Evolutionary conservation across 1,284 basidiomycete genomes (phyloP).

Genomic region (Rhodotorula sp.): DNA sequence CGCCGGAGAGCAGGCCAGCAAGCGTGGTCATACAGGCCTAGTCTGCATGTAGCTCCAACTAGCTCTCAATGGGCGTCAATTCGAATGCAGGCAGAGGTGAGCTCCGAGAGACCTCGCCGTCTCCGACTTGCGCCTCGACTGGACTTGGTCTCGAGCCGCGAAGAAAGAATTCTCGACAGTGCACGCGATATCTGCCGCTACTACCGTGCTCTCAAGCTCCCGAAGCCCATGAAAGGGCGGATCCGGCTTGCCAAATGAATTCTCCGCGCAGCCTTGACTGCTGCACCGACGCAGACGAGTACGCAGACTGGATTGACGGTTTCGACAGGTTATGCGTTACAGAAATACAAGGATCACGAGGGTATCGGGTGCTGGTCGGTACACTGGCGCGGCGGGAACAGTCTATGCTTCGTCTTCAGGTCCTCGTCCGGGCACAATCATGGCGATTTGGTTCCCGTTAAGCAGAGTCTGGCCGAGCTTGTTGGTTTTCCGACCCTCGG

Average conservation of each 20-base stretch:
- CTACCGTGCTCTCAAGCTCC: too few relatives aligned
- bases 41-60: background rate
- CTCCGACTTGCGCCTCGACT: too few relatives aligned
- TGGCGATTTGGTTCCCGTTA: slow-evolving; percentile 97
- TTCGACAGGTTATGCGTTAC: background rate
- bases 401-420: slow-evolving; percentile 23
- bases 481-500: slow-evolving; percentile 72
- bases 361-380: background rate
- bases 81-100: too few relatives aligned
- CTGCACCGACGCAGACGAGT: background rate
- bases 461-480: slow-evolving; percentile 84
- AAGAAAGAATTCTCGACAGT: too few relatives aligned
- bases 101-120: too few relatives aligned
- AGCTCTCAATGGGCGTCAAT: too few relatives aligned
- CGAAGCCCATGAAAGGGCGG: too few relatives aligned
- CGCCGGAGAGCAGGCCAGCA: background rate
- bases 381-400: too few relatives aligned
- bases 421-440: slow-evolving; percentile 59
- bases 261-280: too few relatives aligned
- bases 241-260: too few relatives aligned
- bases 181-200: too few relatives aligned
- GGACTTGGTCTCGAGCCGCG: too few relatives aligned
- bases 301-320: background rate
- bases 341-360: background rate
- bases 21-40: background rate